A percentile compares a stretch with the other conserved stretches of the same genome.
These are phyloP conservation scores for Acidiella bohemica DNA, from an alignment of 495 filamentous ascomycete species.

Conservation along the genomic window DNA sequence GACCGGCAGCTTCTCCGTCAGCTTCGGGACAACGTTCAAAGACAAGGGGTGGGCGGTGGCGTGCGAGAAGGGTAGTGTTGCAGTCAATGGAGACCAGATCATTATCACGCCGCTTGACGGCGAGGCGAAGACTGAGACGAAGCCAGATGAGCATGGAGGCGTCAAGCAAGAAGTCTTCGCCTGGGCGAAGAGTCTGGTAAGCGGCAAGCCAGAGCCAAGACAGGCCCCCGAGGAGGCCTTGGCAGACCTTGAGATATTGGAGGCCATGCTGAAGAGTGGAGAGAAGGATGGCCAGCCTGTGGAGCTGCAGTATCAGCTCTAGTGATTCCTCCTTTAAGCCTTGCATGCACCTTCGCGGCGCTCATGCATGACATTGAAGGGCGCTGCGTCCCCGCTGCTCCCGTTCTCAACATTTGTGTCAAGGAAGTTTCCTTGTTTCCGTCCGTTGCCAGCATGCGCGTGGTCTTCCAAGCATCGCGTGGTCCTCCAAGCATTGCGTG, in stretches of 20 bases:
- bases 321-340: too few species aligned
- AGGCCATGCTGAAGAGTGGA: conserved; percentile 51
- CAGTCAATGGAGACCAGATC: conserved; percentile 35
- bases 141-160: conserved; percentile 39
- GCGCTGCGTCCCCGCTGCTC: too few species aligned
- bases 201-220: conserved; percentile 35
- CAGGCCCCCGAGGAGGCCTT: conserved; percentile 55
- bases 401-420: too few species aligned
- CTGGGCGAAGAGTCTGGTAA: conserved; percentile 46
- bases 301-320: conserved; percentile 17
- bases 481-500: too few species aligned
- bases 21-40: conserved; percentile 53
- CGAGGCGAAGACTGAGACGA: conserved; percentile 27
- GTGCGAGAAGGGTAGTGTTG: conserved; percentile 39
- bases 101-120: conserved; percentile 23
- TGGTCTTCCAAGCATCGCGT: too few species aligned
- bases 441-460: too few species aligned
- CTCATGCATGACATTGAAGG: too few species aligned
- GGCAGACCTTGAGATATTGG: conserved; percentile 50
- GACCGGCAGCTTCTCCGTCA: conserved; percentile 46
- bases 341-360: too few species aligned
- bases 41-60: conserved; percentile 38
- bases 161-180: conserved; percentile 53
- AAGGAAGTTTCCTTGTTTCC: too few species aligned
- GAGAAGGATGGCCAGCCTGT: conserved; percentile 40